Evolutionary conservation across 495 filamentous ascomycete genomes (phyloP), one percentile per base, ranked within the genome.

Genomic region (Terfezia boudieri): DNA sequence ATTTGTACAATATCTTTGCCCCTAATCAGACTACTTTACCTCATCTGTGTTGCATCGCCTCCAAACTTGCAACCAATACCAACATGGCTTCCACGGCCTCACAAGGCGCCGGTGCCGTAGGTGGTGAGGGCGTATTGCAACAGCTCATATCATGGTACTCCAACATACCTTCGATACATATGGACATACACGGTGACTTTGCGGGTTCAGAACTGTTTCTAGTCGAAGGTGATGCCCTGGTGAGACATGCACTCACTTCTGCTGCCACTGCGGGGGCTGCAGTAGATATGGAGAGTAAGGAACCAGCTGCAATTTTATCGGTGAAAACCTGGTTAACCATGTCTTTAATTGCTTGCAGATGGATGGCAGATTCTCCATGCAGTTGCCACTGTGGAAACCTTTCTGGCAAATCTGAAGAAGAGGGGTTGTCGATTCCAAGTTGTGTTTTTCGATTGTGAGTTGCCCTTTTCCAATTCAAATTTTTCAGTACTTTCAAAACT

Each of bases 291-390:
- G 26, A 26, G 26, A 5, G 26, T 26, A 26, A 26, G 26, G 26
- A 26, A 26, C 5, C 26, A 26, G 26, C 26, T 26, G 26, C 26
- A 26, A 26, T 26, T 26, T 5, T 26, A 26, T 26, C 26, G 26
- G 26, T 26, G 26, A 5, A 26, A 26, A 26, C 26, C 26, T 26
- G 26, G 26, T 5, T 26, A 26, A 26, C 26, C 26, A 26, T 26
- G 26, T 26, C 26, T 26, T 5, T 26, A 26, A 26, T 26, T 48
- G 66, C 70, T 17, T 71, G 82, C 55, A 48, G 67, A 3, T 63
- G 83, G 83, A 2, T 82, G 84, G 53, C 83, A 86, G 59, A 57
- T 86, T 9, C 66, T 88, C 0, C 83, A 88, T 62, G 78, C 78
- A 0, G 73, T 77, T 2, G 83, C 80, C 59, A 68, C 73, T 8